These are phyloP conservation scores for Tuber calosporum DNA, from an alignment of 495 filamentous ascomycete genomes.

Conservation along the genomic window DNA sequence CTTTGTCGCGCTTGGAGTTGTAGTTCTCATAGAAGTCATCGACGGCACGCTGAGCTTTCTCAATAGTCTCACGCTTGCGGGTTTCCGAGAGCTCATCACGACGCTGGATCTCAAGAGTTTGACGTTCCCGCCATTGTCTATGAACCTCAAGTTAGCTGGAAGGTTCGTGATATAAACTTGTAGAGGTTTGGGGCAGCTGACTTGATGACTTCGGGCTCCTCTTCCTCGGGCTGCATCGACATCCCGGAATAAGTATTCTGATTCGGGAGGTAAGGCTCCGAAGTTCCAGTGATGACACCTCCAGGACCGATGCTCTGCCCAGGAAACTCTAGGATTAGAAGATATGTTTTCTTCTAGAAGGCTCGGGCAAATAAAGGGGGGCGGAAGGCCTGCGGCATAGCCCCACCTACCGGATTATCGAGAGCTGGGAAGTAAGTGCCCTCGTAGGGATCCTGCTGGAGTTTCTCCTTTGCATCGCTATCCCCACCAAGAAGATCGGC, in stretches of 20 bases:
- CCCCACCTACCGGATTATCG: constrained; percentile 64
- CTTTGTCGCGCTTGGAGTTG: constrained; percentile 93
- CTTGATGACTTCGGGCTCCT: constrained; percentile 77
- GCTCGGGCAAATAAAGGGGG: background rate
- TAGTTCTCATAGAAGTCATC: constrained; percentile 99
- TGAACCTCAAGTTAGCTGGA: constrained; percentile 3
- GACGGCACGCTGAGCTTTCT: constrained; percentile 78
- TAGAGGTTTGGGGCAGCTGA: constrained; percentile 31
- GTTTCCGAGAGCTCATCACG: constrained; percentile 77
- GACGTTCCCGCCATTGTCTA: constrained; percentile 82
- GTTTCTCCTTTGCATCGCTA: constrained; percentile 64
- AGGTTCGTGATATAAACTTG: constrained; percentile 9
- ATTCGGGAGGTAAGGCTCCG: constrained; percentile 63
- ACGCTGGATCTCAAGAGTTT: constrained; percentile 78
- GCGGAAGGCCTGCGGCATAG: background rate
- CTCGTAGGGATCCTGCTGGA: constrained; percentile 58
- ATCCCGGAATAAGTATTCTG: constrained; percentile 51
- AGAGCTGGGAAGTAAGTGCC: constrained; percentile 43
- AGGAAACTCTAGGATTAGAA: constrained; percentile 19
- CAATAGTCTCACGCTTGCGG: constrained; percentile 72
- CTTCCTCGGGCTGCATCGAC: constrained; percentile 55
- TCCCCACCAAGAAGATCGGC: constrained; percentile 71
- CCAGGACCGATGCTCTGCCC: constrained; percentile 71
- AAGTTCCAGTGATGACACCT: constrained; percentile 76
- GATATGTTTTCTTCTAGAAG: background rate